phyloP scores from a whole-genome alignment of 2,329 filamentous ascomycete genomes.

The Alternaria sp. region DNA sequence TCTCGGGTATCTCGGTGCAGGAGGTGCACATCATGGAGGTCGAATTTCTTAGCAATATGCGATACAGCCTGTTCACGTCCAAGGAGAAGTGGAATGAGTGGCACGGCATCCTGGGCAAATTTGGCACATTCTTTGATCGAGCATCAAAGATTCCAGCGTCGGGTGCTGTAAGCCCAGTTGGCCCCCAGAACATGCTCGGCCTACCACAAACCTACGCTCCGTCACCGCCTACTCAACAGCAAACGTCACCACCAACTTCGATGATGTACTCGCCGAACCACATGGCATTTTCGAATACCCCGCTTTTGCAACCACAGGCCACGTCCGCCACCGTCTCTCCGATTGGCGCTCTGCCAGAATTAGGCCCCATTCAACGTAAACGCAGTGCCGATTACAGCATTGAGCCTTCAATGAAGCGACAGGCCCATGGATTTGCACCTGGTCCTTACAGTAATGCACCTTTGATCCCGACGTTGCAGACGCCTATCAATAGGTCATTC shows the following conservation, averaged over 20 bases:
- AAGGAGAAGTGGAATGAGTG: constrained; percentile 86
- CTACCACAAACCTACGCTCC: constrained; percentile 56
- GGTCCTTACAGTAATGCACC: constrained; percentile 49
- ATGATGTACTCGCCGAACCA: constrained; percentile 54
- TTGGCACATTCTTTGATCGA: constrained; percentile 81
- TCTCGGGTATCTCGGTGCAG: constrained; percentile 89
- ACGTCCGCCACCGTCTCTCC: constrained; percentile 56
- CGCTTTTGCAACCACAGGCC: constrained; percentile 50
- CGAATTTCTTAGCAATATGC: constrained; percentile 98
- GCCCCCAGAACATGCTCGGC: constrained; percentile 44
- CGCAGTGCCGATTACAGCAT: constrained; percentile 64
- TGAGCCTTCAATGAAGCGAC: constrained; percentile 67
- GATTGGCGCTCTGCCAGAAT: constrained; percentile 53
- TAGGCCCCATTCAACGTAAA: constrained; percentile 60
- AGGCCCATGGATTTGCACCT: constrained; percentile 47
- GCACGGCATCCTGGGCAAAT: constrained; percentile 82
- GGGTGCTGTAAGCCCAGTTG: constrained; percentile 47
- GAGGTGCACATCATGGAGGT: constrained; percentile 99
- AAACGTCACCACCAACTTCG: constrained; percentile 60
- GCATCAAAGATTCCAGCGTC: constrained; percentile 62
- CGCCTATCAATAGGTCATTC: constrained; percentile 44
- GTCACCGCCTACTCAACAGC: constrained; percentile 60
- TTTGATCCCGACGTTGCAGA: constrained; percentile 46
- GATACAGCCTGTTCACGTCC: constrained; percentile 89
- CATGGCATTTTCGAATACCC: constrained; percentile 51